Evolutionary conservation across 805 yeast species (phyloP).

Genomic region (Lipomyces kockii): DNA sequence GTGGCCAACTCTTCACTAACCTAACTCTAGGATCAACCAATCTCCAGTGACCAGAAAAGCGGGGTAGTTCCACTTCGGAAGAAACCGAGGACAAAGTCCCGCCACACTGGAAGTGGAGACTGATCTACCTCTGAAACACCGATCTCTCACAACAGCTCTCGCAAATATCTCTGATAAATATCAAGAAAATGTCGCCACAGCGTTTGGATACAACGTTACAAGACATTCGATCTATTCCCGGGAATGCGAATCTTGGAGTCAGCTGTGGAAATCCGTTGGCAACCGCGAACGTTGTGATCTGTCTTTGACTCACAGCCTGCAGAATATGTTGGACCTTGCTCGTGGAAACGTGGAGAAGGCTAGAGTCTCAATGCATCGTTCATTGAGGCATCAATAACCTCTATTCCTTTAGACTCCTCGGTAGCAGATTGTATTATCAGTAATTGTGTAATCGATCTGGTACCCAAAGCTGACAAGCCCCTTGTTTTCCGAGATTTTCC

Average conservation of each 20-base stretch:
- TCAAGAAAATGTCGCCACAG: slow-evolving; percentile 1
- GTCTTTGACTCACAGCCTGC: neutral
- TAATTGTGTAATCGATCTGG: slow-evolving; percentile 8
- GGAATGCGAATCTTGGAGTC: slow-evolving; percentile 8
- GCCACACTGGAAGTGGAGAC: slow-evolving; percentile 3
- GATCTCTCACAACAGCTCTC: too few relatives aligned
- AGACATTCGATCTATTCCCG: slow-evolving; percentile 8
- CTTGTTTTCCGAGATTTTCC: slow-evolving; percentile 6
- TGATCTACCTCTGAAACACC: neutral
- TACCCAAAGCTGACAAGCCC: slow-evolving; percentile 7
- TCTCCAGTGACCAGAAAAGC: too few relatives aligned
- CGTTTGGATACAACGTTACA: slow-evolving; percentile 2
- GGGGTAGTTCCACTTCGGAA: neutral
- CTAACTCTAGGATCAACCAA: too few relatives aligned
- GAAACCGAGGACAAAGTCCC: neutral
- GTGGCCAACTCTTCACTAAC: too few relatives aligned
- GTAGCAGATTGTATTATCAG: slow-evolving; percentile 6
- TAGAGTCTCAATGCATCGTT: neutral
- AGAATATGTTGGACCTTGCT: slow-evolving; percentile 10
- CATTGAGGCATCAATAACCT: slow-evolving; percentile 8
- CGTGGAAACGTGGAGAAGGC: slow-evolving; percentile 3
- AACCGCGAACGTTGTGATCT: neutral
- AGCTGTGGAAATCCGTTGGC: slow-evolving; percentile 9
- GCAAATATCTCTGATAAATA: neutral
- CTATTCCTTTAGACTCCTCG: neutral